Base-by-base conservation (phyloP, 805 yeast genomes). In the Metschnikowia cerradonensis region DNA sequence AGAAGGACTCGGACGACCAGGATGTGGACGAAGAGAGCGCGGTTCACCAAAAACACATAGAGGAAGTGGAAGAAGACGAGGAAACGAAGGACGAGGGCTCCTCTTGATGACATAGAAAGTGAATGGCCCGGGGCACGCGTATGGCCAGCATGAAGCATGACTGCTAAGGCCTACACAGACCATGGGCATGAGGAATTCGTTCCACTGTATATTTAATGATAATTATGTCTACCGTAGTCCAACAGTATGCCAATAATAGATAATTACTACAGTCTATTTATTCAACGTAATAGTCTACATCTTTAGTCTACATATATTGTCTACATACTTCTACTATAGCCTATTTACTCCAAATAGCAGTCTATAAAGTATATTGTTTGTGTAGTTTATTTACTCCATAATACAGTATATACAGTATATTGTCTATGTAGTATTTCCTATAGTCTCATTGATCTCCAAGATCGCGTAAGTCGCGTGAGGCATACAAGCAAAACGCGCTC, bases 31-130 rank as follows among this genome's bases (percentile, higher is more conserved):
- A 61, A 30, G 72, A 64, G 19, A 67, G 58, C 49, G 57, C 53
- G 40, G 58, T 51, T 37, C 62, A 56, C 49, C 65, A 62, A 48
- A 64, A 62, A 55, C 71, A 68, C 52, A 61, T 67, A 49, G 75
- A 70, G 53, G 70, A 63, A 41, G 64, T 61, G 36, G 70, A 64
- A 37, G 60, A 57, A 15, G 69, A 66, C 46, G 70, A 66, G 23
- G 63, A 33, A 15, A 31, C 35, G 36, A 33, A 47, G 19, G 41
- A 30, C 13, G 45, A 35, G 39, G 23, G 47, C 40, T 44, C 33
- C 35, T 34, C 47, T 23, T 44, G 47, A 44, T 35, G 39, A 34
- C 47, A 44, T 44, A 34, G 33, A 44, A 44, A 30, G 41, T 36
- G 43, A 26, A 40, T 30, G 48, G 42, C 42, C 45, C 49, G 20